Evolutionary conservation across 2,329 filamentous ascomycete genomes (phyloP), one percentile per base, ranked within the genome.

Genomic region (Capronia coronata): DNA sequence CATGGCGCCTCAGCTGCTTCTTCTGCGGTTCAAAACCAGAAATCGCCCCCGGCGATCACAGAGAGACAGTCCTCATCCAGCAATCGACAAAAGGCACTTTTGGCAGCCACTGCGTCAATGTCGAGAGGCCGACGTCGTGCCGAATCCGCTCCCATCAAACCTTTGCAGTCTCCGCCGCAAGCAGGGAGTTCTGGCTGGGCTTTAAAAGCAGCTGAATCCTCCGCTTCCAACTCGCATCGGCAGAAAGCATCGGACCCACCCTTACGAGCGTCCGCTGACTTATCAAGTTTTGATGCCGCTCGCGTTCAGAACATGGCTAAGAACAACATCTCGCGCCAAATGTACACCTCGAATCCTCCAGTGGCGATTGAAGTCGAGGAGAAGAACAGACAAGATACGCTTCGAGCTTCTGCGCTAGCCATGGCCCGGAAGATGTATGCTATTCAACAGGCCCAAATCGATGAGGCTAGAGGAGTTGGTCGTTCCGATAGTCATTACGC

Each of bases 391-490:
- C 78, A 83, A 38, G 84, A 88, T 58, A 80, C 82, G 3, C 72
- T 94, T 2, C 84, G 84, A 56, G 87, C 88, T 23, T 91, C 88
- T 16, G 88, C 90, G 2, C 73, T 95, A 2, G 87, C 86, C 9
- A 94, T 96, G 88, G 89, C 90, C 5, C 86, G 84, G 67, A 80
- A 84, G 59, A 91, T 95, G 82, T 95, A 89, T 63, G 78, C 74
- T 9, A 73, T 79, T 27, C 83, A 88, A 59, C 80, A 87, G 54
- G 78, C 76, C 53, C 76, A 75, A 52, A 72, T 77, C 1, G 77
- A 81, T 5, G 71, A 75, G 53, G 68, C 71, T 1, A 63, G 59
- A 13, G 62, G 60, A 3, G 22, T 64, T 23, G 52, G 56, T 22
- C 63, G 60, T 8, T 63, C 67, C 23, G 64, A 69, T 22, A 65